A percentile compares a stretch with the other conserved stretches of the same genome.
phyloP scores from a whole-genome alignment of 352 stramenopile species.

The Globisporangium cylindrosporum region DNA sequence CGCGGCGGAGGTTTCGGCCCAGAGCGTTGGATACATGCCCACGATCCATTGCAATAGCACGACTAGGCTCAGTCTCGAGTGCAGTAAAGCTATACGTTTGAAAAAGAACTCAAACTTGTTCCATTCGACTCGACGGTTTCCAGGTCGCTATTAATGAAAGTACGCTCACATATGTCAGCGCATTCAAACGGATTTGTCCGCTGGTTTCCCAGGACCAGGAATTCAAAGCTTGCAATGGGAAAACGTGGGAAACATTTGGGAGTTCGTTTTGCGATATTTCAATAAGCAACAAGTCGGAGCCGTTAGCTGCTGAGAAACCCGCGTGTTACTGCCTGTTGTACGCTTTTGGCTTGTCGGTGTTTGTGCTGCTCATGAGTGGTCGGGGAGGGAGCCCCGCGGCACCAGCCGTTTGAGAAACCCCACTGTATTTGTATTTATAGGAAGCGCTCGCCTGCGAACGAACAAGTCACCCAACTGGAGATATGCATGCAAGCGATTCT shows the following conservation, averaged over 20 bases:
- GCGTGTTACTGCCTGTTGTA: neutral
- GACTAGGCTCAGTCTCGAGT: neutral
- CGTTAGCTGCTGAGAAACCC: neutral
- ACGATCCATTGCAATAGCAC: neutral
- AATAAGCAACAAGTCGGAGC: neutral
- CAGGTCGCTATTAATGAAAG: neutral
- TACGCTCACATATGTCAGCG: neutral
- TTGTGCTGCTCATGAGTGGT: neutral
- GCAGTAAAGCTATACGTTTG: too few species aligned
- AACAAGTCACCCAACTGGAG: neutral
- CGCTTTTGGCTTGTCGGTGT: neutral
- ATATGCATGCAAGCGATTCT: neutral
- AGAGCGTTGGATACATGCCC: neutral
- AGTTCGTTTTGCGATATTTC: neutral
- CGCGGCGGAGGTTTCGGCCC: neutral
- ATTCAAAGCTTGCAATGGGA: neutral
- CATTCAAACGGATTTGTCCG: neutral
- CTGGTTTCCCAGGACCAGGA: neutral
- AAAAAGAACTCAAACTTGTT: neutral
- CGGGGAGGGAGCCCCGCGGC: neutral
- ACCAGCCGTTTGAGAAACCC: neutral
- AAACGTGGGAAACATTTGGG: neutral
- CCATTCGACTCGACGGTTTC: neutral
- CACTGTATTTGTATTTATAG: neutral
- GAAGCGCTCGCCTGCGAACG: neutral